phyloP scores from a whole-genome alignment of 2,329 filamentous ascomycete species.

The Hypoxylon rubiginosum region DNA sequence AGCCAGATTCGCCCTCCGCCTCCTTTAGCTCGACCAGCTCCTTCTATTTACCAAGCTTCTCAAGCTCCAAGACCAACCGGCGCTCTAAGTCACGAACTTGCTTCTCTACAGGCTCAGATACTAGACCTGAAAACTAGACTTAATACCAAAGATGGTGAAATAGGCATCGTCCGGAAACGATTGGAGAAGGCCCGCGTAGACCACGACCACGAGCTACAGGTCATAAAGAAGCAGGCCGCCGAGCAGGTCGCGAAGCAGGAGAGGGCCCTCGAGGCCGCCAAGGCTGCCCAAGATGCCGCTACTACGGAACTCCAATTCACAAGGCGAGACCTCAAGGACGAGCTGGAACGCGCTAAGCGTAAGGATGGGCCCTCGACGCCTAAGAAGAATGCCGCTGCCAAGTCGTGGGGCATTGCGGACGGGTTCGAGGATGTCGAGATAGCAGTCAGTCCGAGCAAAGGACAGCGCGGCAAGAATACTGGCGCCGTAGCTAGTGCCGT shows the following conservation, averaged over 20 bases:
- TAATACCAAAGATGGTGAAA: constrained; percentile 76
- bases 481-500: constrained; percentile 61
- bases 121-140: constrained; percentile 68
- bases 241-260: constrained; percentile 75
- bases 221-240: constrained; percentile 72
- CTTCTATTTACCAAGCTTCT: constrained; percentile 52
- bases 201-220: constrained; percentile 72
- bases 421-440: constrained; percentile 80
- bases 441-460: constrained; percentile 66
- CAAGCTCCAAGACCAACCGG: constrained; percentile 47
- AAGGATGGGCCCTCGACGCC: constrained; percentile 67
- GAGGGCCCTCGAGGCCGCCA: constrained; percentile 73
- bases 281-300: constrained; percentile 73
- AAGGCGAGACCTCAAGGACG: constrained; percentile 77
- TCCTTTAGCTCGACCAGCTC: constrained; percentile 48
- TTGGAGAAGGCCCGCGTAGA: constrained; percentile 72
- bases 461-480: constrained; percentile 58
- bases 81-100: constrained; percentile 55
- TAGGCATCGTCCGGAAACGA: constrained; percentile 80
- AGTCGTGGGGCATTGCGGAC: constrained; percentile 73
- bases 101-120: constrained; percentile 66
- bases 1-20: constrained; percentile 59
- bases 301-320: constrained; percentile 80
- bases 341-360: constrained; percentile 60
- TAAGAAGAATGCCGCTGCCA: constrained; percentile 68